Percentiles rank a stretch among this genome's conserved stretches.
phyloP scores from a whole-genome alignment of 176 grass and related monocot species.

The Bolboschoenus planiculmis region DNA sequence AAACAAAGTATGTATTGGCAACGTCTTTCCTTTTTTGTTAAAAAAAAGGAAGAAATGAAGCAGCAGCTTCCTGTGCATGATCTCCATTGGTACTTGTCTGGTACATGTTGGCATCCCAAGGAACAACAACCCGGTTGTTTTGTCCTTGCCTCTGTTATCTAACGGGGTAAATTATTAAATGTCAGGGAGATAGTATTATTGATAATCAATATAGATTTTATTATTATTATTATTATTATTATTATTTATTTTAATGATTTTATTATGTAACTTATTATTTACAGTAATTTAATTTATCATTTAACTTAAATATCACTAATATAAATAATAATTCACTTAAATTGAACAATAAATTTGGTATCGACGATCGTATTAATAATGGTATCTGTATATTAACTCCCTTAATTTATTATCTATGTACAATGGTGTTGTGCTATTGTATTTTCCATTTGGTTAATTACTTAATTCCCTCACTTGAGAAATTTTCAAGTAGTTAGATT shows the following conservation, averaged over 20 bases:
- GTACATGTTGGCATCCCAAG: conserved; percentile 4
- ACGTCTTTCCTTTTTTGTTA: not conserved
- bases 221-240: too few relatives aligned
- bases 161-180: not conserved
- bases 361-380: too few relatives aligned
- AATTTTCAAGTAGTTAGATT: not conserved
- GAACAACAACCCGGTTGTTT: conserved; percentile 24
- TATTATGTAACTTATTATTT: too few relatives aligned
- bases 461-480: not conserved
- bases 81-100: conserved; percentile 3
- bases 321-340: too few relatives aligned
- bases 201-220: too few relatives aligned
- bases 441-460: too few relatives aligned
- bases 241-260: not conserved
- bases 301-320: too few relatives aligned
- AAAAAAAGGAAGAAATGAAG: not conserved
- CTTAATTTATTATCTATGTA: too few relatives aligned
- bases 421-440: not conserved
- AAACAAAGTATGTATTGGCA: conserved; percentile 12
- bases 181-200: too few relatives aligned
- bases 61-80: not conserved
- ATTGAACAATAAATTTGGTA: too few relatives aligned
- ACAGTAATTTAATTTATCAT: too few relatives aligned
- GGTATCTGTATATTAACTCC: too few relatives aligned
- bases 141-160: conserved; percentile 12